Percentiles rank a stretch among this genome's conserved stretches.
phyloP scores from a whole-genome alignment of 2,329 filamentous ascomycete species.

The Ophidiomyces ophidiicola region DNA sequence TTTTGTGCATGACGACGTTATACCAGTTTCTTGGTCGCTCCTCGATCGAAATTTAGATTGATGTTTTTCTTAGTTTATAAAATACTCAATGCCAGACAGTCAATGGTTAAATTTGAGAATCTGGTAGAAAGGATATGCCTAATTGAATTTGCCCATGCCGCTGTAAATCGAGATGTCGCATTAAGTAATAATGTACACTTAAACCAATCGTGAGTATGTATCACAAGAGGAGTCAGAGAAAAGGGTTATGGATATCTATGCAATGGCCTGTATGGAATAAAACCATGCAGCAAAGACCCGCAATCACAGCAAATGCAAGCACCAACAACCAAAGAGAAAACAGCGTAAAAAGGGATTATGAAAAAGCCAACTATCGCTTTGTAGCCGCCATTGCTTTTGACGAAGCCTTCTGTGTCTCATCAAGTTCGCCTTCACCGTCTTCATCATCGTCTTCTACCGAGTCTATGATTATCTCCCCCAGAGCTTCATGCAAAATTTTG shows the following conservation, averaged over 20 bases:
- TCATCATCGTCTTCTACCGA: constrained; percentile 32
- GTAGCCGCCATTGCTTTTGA: constrained; percentile 1
- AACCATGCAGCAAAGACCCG: too few relatives aligned
- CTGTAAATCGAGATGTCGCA: too few relatives aligned
- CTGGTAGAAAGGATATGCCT: background rate
- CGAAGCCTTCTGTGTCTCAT: background rate
- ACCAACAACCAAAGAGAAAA: too few relatives aligned
- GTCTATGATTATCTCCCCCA: constrained; percentile 25
- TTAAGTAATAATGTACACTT: too few relatives aligned
- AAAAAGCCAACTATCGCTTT: too few relatives aligned
- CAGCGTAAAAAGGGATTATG: too few relatives aligned
- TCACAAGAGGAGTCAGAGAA: too few relatives aligned
- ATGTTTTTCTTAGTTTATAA: background rate
- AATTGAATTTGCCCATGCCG: background rate
- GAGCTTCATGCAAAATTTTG: constrained; percentile 39
- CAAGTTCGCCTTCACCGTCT: constrained; percentile 9
- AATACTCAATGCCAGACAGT: background rate
- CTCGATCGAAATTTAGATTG: constrained; percentile 7
- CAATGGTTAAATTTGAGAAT: constrained; percentile 2
- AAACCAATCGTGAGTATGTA: too few relatives aligned
- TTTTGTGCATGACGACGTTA: constrained; percentile 2
- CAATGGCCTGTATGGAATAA: too few relatives aligned
- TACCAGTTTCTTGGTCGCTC: background rate
- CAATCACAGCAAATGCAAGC: too few relatives aligned
- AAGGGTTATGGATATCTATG: too few relatives aligned